Conservation (phyloP, 495 filamentous ascomycete species). For the Aspergillus homomorphus region DNA sequence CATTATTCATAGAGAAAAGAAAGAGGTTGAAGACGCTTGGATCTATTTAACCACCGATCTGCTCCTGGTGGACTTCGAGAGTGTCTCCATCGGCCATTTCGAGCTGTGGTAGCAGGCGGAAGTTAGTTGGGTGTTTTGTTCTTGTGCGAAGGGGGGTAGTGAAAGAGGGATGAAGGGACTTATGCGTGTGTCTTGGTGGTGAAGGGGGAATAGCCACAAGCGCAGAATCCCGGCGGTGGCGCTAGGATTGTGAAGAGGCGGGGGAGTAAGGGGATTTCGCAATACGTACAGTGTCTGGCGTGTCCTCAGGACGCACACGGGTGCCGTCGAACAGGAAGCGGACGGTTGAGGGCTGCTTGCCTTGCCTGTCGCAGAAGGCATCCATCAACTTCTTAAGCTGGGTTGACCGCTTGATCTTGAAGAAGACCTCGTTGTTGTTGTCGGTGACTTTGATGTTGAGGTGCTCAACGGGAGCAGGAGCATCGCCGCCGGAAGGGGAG, state of each 20-base stretch:
- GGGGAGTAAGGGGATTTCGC: no score
- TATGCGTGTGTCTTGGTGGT: neutral
- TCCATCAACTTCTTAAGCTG: constrained; percentile 98
- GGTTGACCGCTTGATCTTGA: constrained; percentile 99
- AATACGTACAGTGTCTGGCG: constrained; percentile 80
- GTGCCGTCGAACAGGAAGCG: constrained; percentile 95
- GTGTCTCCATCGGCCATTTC: constrained; percentile 98
- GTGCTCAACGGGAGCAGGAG: constrained; percentile 69
- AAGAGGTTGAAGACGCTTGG: neutral
- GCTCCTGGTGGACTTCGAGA: constrained; percentile 97
- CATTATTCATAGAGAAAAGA: constrained; percentile 1
- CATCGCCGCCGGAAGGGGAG: constrained; percentile 38
- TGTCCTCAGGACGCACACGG: constrained; percentile 83
- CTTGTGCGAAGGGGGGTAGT: neutral
- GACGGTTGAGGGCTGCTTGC: constrained; percentile 78
- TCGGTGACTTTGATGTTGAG: constrained; percentile 99
- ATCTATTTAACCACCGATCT: constrained; percentile 69
- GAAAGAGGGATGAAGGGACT: neutral
- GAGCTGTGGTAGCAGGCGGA: constrained; percentile 59
- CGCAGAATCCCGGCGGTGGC: neutral
- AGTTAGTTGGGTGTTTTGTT: constrained; percentile 6
- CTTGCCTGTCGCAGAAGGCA: constrained; percentile 95
- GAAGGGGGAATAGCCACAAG: neutral
- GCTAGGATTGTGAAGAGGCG: neutral
- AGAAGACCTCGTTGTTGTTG: constrained; percentile 99